A percentile compares a stretch with the other conserved stretches of the same genome.
phyloP scores from a whole-genome alignment of 1,284 basidiomycete species.

The Leucoagaricus sp. region DNA sequence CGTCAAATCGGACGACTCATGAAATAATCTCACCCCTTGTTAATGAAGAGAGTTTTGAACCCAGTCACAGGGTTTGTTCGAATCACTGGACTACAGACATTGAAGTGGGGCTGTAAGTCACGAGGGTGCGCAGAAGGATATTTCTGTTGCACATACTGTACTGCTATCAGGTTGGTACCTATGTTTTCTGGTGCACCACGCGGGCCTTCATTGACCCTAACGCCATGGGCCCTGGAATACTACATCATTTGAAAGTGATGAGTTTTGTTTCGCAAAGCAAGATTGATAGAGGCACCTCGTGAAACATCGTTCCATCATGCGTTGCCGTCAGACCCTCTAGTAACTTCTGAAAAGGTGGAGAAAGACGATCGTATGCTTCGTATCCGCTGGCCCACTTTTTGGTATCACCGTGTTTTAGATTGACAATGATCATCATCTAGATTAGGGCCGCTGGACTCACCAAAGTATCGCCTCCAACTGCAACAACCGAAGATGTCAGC shows the following conservation, averaged over 20 bases:
- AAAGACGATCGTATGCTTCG: constrained; percentile 65
- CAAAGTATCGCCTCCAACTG: constrained; percentile 5
- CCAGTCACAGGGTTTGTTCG: constrained; percentile 65
- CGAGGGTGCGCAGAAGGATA: neutral
- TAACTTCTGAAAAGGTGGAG: constrained; percentile 55
- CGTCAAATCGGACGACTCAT: neutral
- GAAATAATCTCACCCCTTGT: constrained; percentile 39
- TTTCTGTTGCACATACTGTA: constrained; percentile 60
- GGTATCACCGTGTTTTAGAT: constrained; percentile 49
- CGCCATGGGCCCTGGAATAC: constrained; percentile 29
- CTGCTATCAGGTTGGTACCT: constrained; percentile 54
- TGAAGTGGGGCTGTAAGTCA: neutral
- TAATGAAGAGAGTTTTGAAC: constrained; percentile 68
- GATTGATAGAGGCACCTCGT: constrained; percentile 30
- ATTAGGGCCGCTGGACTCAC: too few species aligned
- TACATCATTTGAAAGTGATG: too few species aligned
- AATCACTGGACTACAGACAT: constrained; percentile 42
- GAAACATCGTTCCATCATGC: constrained; percentile 57
- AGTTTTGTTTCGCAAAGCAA: neutral
- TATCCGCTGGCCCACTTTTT: constrained; percentile 50
- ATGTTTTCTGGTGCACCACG: constrained; percentile 62
- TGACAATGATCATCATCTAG: constrained; percentile 12
- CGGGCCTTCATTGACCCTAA: constrained; percentile 35
- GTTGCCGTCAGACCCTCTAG: constrained; percentile 62
- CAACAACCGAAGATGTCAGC: neutral